Evolutionary conservation across 257 asterid species (phyloP), one percentile per base, ranked within the genome.

Genomic region (Jasminum sambac): DNA sequence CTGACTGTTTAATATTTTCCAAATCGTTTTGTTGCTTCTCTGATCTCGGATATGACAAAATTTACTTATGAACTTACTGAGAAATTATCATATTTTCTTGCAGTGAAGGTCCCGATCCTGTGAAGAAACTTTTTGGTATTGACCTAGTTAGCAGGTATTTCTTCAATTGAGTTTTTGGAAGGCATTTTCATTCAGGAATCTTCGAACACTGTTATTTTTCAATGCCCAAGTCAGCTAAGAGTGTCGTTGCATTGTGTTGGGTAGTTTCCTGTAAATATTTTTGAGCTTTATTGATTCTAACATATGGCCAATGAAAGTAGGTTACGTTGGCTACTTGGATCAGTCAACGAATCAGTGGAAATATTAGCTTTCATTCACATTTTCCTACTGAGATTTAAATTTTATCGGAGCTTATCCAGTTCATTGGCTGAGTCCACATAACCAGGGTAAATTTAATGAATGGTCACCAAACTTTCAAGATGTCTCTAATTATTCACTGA

Each of bases 111-210:
- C 74, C 81, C 58, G 98, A 95, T 74, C 71, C 84, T 5, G 77
- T 88, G 84, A 95, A 90, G 87, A 82, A 63, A 62, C 95, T 95
- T 82, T 95, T 95, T 17, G 99, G 95, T 46, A 71, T 95, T 66
- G 98, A 90, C 70, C 88, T 91, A 77, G 86, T 84, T 68, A 95
- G 97, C 96, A 95, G 99, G 99, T 95, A 83, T 52, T 26, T 76
- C 60, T 75, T 69, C 65, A 46, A 52, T 63, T 40, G 42, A 14
- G 63, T 71, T 61, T 74, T 25, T 52, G 36, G 5, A 55, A 19
- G 50, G 62, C 36, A 21, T 10, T 55, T 13, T 55, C 11, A 16
- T 19, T 55, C 34, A 19, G 62, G 30, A 55, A 55, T 8, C 21
- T 52, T 52, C 26, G 17, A 4, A 43, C 26, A 52, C 61, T n/a